Evolutionary conservation across 2,329 filamentous ascomycete genomes (phyloP), one percentile per base, ranked within the genome.

Genomic region (Hypoxylon sp.): DNA sequence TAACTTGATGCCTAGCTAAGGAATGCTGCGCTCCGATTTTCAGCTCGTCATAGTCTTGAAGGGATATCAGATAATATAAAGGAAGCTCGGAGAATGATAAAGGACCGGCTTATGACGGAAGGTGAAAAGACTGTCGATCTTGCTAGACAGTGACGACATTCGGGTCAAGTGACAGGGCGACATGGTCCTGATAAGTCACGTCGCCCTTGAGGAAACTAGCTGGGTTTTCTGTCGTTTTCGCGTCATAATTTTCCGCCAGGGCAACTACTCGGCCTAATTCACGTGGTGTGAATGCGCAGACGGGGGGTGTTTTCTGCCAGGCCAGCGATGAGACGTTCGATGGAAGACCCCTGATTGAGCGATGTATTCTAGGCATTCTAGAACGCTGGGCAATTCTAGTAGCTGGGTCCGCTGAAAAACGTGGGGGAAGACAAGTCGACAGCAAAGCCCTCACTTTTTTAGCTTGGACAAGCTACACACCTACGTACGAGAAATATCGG

Each of bases 281-380:
- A 68, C 51, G 43, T 58, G 28, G 32, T 34, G 23, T 50, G 19
- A 52, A 36, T 34, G 58, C 23, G 49, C 23, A 61, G 60, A 60
- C 41, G 41, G 53, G 53, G 49, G 43, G 14, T 62, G 43, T 66
- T 50, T 51, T 45, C 56, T 30, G 45, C 58, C 36, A 48, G 48
- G 51, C 49, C 50, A 56, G 63, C 38, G 56, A 58, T 60, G 57
- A 65, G 65, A 67, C 60, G 65, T 64, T 68, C 60, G 65, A 63
- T 55, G 62, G 63, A 69, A 49, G 19, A 43, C 30, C 59, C 67
- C 52, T 63, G 60, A 66, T 60, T 64, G 69, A 60, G 64, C 50
- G 61, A 70, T 66, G 46, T 43, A 72, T 73, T 75, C 69, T 75
- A 68, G 69, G 63, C 53, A 74, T 75, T 76, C 74, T 75, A 75